A percentile compares a stretch with the other conserved stretches of the same genome.
These are phyloP conservation scores for Ophiostoma perfectum DNA, from an alignment of 2,329 filamentous ascomycete species.

Conservation along the genomic window DNA sequence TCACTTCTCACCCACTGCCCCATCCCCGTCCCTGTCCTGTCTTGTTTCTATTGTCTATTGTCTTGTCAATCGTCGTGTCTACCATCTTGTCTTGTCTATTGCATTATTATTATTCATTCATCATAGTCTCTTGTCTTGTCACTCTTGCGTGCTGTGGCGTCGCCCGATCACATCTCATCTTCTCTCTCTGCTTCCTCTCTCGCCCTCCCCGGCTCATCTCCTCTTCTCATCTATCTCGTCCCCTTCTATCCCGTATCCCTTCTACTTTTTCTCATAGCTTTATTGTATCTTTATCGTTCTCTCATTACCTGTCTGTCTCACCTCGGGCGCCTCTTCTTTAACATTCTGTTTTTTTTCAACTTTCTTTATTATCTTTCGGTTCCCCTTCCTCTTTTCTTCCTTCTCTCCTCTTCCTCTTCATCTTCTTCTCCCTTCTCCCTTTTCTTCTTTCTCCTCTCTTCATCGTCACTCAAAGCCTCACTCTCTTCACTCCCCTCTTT, in stretches of 20 bases:
- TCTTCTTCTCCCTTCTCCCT: neutral
- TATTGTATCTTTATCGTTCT: neutral
- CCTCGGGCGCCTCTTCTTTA: conserved; percentile 10
- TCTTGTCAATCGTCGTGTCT: neutral
- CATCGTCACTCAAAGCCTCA: neutral
- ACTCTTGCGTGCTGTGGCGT: conserved; percentile 16
- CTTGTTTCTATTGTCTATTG: neutral
- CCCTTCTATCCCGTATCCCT: neutral
- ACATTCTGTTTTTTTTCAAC: conserved; percentile 15
- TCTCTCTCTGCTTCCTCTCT: neutral
- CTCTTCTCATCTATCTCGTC: neutral
- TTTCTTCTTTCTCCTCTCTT: neutral
- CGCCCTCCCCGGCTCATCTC: conserved; percentile 6
- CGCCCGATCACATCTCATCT: conserved; percentile 11
- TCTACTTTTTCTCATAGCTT: too few species aligned
- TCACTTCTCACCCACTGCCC: neutral
- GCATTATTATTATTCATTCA: neutral
- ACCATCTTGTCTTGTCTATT: neutral
- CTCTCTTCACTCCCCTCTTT: neutral
- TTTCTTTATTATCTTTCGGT: conserved; percentile 20
- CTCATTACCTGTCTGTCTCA: neutral
- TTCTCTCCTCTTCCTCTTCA: neutral
- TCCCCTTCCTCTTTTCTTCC: neutral
- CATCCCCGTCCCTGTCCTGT: conserved; percentile 6
- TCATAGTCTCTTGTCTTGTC: neutral